Base-by-base conservation (phyloP, 768 basidiomycete genomes). In the Naganishia kalamii region DNA sequence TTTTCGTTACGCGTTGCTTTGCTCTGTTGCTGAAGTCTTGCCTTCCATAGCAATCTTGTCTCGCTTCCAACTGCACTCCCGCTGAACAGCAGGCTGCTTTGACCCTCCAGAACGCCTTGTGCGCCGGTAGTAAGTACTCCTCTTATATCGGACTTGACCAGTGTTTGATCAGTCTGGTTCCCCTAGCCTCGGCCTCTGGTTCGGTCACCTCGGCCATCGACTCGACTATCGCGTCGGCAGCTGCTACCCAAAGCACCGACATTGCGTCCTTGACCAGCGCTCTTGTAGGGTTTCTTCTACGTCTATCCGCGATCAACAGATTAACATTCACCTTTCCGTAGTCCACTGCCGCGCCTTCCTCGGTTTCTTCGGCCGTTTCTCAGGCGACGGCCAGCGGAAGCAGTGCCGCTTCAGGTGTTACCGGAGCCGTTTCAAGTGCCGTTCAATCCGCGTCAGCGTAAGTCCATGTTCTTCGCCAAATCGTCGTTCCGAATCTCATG, bases 101-200 rank as follows among this genome's bases (percentile, higher is more conserved):
- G 29, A 61, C 65, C 30, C 68, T 76, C n/a, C 75, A 76, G 59
- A n/a, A 32, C 11, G 70, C 70, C 32, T 60, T 73, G 4, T 76
- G 75, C 50, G 72, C 46, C 11, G 61, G 35, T 25, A 27, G 62
- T 63, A 10, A 49, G 62, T 63, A 13, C 6, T 2, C 23, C 23
- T 21, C 25, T 1, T 32, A 23, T 2, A 5, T 10, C 19, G 25
- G 12, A 7, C 7, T 32, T 29, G 44, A 8, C 29, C 6, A 19
- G 47, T 27, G 17, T 4, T 12, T 44, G 10, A 17, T 12, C 44
- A 44, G 15, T 44, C 25, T 27, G 25, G 1, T 29, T 15, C 13
- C 10, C 8, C 8, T 54, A 43, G 59, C 62, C 49, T 64, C 66
- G 47, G 63, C 70, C 35, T 63, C 66, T 40, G 72, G 72, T 27